Conservation (phyloP, 352 stramenopile genomes). For the Globisporangium spinosum region DNA sequence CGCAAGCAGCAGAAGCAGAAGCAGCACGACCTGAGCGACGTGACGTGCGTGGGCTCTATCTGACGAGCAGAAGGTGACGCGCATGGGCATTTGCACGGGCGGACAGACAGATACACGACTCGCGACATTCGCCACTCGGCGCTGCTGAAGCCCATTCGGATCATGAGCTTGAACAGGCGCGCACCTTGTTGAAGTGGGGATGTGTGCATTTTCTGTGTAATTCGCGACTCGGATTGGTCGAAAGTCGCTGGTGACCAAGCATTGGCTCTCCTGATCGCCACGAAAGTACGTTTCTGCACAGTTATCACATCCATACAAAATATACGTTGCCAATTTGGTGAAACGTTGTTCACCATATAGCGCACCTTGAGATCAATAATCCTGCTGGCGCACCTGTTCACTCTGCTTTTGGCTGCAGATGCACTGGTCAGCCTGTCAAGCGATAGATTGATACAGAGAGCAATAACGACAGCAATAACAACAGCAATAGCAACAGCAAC, state of each 20-base stretch:
- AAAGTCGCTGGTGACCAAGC: constrained; percentile 6
- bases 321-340: neutral
- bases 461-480: neutral
- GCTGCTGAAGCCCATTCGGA: neutral
- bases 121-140: neutral
- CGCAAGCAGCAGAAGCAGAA: neutral
- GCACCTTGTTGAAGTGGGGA: neutral
- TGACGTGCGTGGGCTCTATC: neutral
- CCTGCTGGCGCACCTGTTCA: neutral
- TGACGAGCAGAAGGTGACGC: neutral
- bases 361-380: neutral
- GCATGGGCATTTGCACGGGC: neutral
- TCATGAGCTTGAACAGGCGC: constrained; percentile 2
- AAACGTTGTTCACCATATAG: neutral
- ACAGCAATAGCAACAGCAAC: neutral
- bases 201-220: neutral
- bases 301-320: neutral
- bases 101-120: neutral
- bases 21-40: neutral
- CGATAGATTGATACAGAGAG: neutral
- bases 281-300: neutral
- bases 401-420: neutral
- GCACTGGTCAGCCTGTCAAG: neutral
- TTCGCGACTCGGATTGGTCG: constrained; percentile 1
- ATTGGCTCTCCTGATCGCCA: constrained; percentile 7